Percentiles rank a stretch among this genome's conserved stretches.
These are phyloP conservation scores for Apiospora phragmitis DNA, from an alignment of 2,329 filamentous ascomycete species.

Conservation along the genomic window DNA sequence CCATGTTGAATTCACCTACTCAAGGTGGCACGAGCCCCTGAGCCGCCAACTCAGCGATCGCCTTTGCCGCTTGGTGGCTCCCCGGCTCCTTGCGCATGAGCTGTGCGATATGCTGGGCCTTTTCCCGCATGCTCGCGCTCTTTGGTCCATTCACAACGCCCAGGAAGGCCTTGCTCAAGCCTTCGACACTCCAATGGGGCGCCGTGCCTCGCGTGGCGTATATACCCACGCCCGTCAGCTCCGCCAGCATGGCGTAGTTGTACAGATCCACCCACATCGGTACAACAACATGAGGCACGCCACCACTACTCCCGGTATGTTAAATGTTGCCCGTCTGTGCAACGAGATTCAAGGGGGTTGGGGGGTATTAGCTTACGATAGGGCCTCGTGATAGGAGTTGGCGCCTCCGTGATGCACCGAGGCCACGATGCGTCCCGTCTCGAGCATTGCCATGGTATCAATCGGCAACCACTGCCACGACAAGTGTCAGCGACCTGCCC, in stretches of 20 bases:
- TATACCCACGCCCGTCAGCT: conserved; percentile 12
- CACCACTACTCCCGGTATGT: not conserved
- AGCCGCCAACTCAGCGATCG: conserved; percentile 10
- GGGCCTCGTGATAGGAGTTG: conserved; percentile 15
- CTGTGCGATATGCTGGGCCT: not conserved
- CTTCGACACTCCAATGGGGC: conserved; percentile 28
- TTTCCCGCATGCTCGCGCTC: not conserved
- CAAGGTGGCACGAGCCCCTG: not conserved
- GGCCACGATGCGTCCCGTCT: conserved; percentile 9
- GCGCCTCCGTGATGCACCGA: conserved; percentile 16
- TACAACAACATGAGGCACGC: conserved; percentile 12
- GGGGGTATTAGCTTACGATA: conserved; percentile 5
- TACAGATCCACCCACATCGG: conserved; percentile 15
- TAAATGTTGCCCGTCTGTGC: too few species aligned
- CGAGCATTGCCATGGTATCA: conserved; percentile 10
- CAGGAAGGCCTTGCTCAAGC: conserved; percentile 25
- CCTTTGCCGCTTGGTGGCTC: conserved; percentile 6
- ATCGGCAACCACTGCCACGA: conserved; percentile 7
- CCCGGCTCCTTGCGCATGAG: conserved; percentile 1
- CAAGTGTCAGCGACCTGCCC: not conserved
- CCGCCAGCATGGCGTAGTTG: conserved; percentile 16
- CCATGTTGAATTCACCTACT: too few species aligned
- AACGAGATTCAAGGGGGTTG: not conserved
- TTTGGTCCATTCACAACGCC: not conserved
- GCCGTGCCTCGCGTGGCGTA: conserved; percentile 9